Conservation (phyloP, 2,329 filamentous ascomycete genomes). For the Colletotrichum phormii region DNA sequence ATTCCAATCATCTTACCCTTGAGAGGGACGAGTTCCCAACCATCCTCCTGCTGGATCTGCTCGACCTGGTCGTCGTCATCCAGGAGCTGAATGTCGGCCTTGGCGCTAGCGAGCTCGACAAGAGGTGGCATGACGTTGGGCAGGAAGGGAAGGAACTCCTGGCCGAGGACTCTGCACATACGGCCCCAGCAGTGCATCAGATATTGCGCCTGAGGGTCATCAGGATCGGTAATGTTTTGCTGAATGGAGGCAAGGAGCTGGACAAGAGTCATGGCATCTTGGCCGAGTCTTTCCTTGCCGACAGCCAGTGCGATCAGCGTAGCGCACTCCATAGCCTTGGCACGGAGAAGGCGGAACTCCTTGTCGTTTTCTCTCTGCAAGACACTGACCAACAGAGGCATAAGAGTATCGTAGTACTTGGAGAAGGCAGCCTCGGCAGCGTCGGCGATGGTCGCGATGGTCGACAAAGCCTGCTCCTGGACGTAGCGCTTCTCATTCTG, state of each 20-base stretch:
- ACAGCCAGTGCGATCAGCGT: constrained; percentile 96
- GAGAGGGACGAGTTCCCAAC: constrained; percentile 96
- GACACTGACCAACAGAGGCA: constrained; percentile 94
- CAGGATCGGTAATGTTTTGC: constrained; percentile 84
- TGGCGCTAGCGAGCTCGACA: constrained; percentile 89
- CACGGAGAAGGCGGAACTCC: constrained; percentile 89
- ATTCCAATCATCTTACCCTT: constrained; percentile 99
- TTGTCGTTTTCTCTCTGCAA: constrained; percentile 91
- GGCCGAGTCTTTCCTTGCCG: constrained; percentile 90
- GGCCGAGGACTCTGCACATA: constrained; percentile 94
- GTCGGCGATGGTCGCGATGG: constrained; percentile 98
- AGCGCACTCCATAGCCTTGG: constrained; percentile 99
- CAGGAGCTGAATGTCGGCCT: constrained; percentile 95
- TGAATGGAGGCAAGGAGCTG: constrained; percentile 90
- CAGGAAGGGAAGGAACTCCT: constrained; percentile 93
- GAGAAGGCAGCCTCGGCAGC: constrained; percentile 94
- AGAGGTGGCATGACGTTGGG: constrained; percentile 94
- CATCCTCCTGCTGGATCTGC: constrained; percentile 92
- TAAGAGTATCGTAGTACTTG: constrained; percentile 94
- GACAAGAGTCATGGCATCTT: constrained; percentile 88
- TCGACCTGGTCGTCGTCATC: constrained; percentile 96
- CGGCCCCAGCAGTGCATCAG: constrained; percentile 99
- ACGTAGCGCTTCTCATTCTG: constrained; percentile 95
- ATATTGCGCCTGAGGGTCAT: constrained; percentile 97
- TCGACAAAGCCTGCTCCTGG: constrained; percentile 96